These are phyloP conservation scores for Strobilomyces dryophilus DNA, from an alignment of 768 basidiomycete species.

Conservation along the genomic window DNA sequence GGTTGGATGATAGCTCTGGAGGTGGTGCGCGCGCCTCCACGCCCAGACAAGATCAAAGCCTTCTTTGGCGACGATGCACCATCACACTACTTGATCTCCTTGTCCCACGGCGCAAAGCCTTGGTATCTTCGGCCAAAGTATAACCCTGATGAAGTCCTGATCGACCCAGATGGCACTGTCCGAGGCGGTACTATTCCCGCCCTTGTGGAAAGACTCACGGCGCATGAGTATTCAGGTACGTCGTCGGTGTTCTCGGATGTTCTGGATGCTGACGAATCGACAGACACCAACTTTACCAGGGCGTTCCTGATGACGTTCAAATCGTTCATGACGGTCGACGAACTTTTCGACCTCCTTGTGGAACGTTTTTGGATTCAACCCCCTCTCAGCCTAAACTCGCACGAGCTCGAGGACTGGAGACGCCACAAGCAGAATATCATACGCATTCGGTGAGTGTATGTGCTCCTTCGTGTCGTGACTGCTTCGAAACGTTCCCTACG, in stretches of 20 bases:
- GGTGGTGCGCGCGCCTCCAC: conserved; percentile 14
- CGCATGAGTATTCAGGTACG: conserved; percentile 58
- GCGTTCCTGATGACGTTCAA: conserved; percentile 71
- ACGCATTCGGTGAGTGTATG: conserved; percentile 46
- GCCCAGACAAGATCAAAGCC: conserved; percentile 42
- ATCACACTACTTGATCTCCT: conserved; percentile 35
- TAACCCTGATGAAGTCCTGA: conserved; percentile 51
- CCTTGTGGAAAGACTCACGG: conserved; percentile 61
- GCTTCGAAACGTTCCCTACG: neutral
- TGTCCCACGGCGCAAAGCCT: conserved; percentile 43
- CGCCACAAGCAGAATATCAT: conserved; percentile 55
- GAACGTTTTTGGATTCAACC: conserved; percentile 54
- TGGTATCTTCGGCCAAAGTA: conserved; percentile 61
- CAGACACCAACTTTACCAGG: conserved; percentile 52
- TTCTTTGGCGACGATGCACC: conserved; percentile 53
- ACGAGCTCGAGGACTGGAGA: conserved; percentile 52
- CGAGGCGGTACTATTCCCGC: conserved; percentile 59
- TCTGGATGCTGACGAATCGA: conserved; percentile 2
- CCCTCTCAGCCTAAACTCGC: conserved; percentile 40
- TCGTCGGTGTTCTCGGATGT: neutral
- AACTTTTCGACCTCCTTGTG: conserved; percentile 52
- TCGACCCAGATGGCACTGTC: conserved; percentile 60
- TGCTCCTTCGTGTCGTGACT: neutral
- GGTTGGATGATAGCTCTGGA: conserved; percentile 11
- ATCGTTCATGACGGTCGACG: conserved; percentile 54